These are phyloP conservation scores for Perkinsus marinus DNA, from an alignment of 169 alveolate genomes.

Conservation along the genomic window DNA sequence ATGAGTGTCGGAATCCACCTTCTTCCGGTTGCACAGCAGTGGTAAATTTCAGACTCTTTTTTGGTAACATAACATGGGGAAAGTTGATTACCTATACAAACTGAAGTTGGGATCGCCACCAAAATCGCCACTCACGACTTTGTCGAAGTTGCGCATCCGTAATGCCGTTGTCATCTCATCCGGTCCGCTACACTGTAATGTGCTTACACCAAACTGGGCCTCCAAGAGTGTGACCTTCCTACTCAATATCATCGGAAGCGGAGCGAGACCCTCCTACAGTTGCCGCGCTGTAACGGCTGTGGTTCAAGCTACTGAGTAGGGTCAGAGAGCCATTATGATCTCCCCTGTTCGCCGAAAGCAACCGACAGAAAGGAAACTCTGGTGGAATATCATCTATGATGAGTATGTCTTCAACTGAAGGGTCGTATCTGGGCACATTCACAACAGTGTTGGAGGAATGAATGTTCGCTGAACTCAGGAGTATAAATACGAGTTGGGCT, in stretches of 20 bases:
- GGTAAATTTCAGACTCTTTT: background rate
- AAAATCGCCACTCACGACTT: background rate
- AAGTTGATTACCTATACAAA: background rate
- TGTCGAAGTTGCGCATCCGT: background rate
- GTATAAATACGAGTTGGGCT: no score
- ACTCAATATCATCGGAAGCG: background rate
- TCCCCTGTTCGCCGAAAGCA: background rate
- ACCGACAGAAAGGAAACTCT: background rate
- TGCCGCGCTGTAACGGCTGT: background rate
- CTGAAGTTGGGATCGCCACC: no score
- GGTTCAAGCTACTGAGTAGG: background rate
- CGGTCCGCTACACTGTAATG: background rate
- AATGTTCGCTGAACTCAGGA: no score
- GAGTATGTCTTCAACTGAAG: background rate
- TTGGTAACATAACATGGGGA: background rate
- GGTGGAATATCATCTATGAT: background rate
- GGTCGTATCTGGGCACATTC: background rate
- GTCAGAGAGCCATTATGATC: background rate
- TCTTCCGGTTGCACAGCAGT: background rate
- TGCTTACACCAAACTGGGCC: background rate
- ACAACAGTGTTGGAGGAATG: no score
- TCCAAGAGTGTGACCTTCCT: background rate
- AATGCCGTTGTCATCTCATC: background rate
- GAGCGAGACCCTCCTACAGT: background rate
- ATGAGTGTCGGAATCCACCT: background rate